Evolutionary conservation across 2,329 filamentous ascomycete genomes (phyloP), one percentile per base, ranked within the genome.

Genomic region (Ceratocystis destructans): DNA sequence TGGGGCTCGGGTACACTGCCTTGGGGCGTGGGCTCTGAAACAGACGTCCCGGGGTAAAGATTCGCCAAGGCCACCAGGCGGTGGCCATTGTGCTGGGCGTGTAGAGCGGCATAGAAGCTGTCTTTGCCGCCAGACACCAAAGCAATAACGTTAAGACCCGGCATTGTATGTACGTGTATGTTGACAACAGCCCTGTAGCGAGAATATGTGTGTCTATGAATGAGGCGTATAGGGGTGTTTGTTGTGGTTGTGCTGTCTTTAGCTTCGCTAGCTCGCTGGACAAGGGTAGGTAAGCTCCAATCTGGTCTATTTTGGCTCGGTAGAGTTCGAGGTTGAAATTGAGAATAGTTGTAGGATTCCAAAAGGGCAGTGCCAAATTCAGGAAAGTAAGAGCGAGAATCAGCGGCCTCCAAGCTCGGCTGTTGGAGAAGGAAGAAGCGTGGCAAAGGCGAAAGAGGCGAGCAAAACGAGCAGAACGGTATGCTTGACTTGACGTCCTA

Each of bases 91-190:
- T 85, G 84, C 70, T 90, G 80, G 76, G 92, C 96, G 78, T 99
- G 94, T 67, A 96, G 82, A 70, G 96, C 82, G 22, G 90, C 93
- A 78, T 89, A 97, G 75, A 99, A 87, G 70, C 93, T 96, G 78
- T 99, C 94, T 77, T 99, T 99, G 70, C 94, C 94, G 68, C 94
- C 94, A 22, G 94, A 99, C 70, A 99, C 87, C 69, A 99, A 80
- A 62, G 90, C 93, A 71, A 99, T 92, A 69, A 96, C 91, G 71
- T 92, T 87, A 70, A 87, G 77, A 17, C 46, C n/a, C 8, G 63
- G 4, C 66, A 67, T 67, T n/a, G 37, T 61, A 44, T 15, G 28
- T 59, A 45, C 15, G 45, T 20, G 37, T 33, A 22, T 25, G 37
- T 8, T 31, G 31, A 20, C n/a, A 59, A 20, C 17, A 45, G 63